These are phyloP conservation scores for Sisymbrium irio DNA, from an alignment of 345 rosid species.

Conservation along the genomic window DNA sequence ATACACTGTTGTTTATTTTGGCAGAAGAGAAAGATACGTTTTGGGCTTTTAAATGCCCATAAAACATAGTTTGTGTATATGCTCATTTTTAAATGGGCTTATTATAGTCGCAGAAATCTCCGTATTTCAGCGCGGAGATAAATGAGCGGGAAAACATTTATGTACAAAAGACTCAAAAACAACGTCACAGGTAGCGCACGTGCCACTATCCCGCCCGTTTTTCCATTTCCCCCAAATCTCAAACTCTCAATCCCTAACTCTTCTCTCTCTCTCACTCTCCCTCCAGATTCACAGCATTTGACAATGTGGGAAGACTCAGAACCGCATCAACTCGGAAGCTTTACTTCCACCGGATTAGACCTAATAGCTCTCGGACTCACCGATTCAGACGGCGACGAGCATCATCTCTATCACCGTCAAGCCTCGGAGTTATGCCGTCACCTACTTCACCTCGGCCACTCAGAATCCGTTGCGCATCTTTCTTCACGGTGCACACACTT, in stretches of 20 bases:
- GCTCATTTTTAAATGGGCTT: slow-evolving; percentile 9
- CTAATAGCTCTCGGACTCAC: slow-evolving; percentile 1
- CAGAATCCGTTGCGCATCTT: slow-evolving; percentile 5
- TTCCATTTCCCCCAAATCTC: slow-evolving; percentile 23
- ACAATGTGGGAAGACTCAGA: slow-evolving; percentile 12
- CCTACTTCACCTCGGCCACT: slow-evolving; percentile 27
- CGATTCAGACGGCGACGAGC: slow-evolving; percentile 2
- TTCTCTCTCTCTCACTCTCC: neutral
- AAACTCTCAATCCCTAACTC: slow-evolving; percentile 23
- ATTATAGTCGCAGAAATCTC: neutral
- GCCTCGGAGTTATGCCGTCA: slow-evolving; percentile 28
- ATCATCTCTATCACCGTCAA: neutral
- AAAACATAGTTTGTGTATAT: neutral
- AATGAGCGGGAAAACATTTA: slow-evolving; percentile 31
- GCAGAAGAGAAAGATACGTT: too few species aligned
- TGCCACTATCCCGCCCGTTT: slow-evolving; percentile 36
- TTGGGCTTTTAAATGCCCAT: neutral
- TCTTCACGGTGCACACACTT: slow-evolving; percentile 12
- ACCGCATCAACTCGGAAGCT: neutral
- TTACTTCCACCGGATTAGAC: slow-evolving; percentile 17
- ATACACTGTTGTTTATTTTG: too few species aligned
- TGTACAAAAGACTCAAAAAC: slow-evolving; percentile 13
- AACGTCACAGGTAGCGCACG: slow-evolving; percentile 29
- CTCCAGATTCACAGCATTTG: slow-evolving; percentile 21
- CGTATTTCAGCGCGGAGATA: neutral